phyloP scores from a whole-genome alignment of 257 asterid species.

The Nicotiana paniculata region DNA sequence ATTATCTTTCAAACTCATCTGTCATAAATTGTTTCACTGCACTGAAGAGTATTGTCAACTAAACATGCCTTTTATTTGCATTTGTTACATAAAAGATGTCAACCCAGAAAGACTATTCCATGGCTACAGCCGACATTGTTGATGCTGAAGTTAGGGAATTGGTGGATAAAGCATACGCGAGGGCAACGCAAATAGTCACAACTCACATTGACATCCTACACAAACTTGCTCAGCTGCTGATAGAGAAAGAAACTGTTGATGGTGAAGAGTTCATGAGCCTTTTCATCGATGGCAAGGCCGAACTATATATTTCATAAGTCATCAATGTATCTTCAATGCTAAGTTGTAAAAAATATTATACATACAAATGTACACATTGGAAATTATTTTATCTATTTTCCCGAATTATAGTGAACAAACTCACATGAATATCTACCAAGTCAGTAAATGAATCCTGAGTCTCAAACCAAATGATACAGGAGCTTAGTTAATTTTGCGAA shows the following conservation, averaged over 20 bases:
- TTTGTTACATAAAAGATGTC: conserved; percentile 24
- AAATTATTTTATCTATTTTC: conserved; percentile 21
- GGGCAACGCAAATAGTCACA: conserved; percentile 62
- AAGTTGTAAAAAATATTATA: conserved; percentile 17
- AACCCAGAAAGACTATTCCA: conserved; percentile 78
- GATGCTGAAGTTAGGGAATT: conserved; percentile 88
- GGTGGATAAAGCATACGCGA: conserved; percentile 65
- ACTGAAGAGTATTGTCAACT: background rate
- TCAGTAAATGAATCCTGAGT: conserved; percentile 18
- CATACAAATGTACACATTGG: conserved; percentile 18
- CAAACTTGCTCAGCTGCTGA: conserved; percentile 80
- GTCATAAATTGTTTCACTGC: background rate
- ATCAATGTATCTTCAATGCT: background rate
- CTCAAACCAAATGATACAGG: conserved; percentile 36
- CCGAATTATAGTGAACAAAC: conserved; percentile 13
- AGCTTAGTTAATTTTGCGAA: background rate
- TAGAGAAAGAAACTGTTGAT: conserved; percentile 91
- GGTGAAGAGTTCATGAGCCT: conserved; percentile 99
- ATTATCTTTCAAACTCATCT: background rate
- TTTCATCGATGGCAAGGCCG: conserved; percentile 92
- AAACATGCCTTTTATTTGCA: background rate
- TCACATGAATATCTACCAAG: conserved; percentile 15
- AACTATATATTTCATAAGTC: conserved; percentile 50
- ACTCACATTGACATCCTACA: conserved; percentile 77
- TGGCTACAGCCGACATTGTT: conserved; percentile 94